Percentiles rank a stretch among this genome's conserved stretches.
These are phyloP conservation scores for Lachnellula arida DNA, from an alignment of 2,329 filamentous ascomycete genomes.

Conservation along the genomic window DNA sequence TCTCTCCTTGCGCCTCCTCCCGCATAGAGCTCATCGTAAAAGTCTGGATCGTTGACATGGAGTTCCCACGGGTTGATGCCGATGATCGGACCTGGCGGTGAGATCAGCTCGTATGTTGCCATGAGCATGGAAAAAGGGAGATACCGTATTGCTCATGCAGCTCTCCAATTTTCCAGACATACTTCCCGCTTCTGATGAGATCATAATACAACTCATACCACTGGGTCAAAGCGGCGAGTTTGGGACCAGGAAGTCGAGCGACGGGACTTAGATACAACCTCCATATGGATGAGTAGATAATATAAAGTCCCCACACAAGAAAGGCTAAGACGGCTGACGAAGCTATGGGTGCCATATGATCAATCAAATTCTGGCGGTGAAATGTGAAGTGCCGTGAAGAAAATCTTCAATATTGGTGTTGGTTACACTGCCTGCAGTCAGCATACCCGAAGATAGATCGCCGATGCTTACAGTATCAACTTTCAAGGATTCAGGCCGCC, in stretches of 20 bases:
- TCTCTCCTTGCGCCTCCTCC: neutral
- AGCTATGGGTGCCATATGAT: neutral
- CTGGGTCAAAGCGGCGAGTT: slow-evolving; percentile 14
- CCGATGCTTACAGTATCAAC: too few species aligned
- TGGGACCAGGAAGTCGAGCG: slow-evolving; percentile 24
- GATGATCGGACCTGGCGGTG: slow-evolving; percentile 22
- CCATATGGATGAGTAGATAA: neutral
- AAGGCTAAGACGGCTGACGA: neutral
- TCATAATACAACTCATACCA: slow-evolving; percentile 36
- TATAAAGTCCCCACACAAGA: neutral
- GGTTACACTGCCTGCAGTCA: too few species aligned
- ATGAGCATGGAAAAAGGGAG: too few species aligned
- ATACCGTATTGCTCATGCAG: slow-evolving; percentile 40
- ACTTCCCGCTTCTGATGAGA: slow-evolving; percentile 36
- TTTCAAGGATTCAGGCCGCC: too few species aligned
- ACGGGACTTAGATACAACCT: slow-evolving; percentile 26
- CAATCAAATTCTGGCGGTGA: too few species aligned
- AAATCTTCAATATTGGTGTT: too few species aligned
- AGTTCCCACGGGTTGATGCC: slow-evolving; percentile 27
- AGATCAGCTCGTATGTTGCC: slow-evolving; percentile 36
- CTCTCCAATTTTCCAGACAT: slow-evolving; percentile 38
- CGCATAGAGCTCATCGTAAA: slow-evolving; percentile 24
- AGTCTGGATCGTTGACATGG: slow-evolving; percentile 26
- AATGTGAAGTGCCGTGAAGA: too few species aligned
- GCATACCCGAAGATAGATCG: too few species aligned